Evolutionary conservation across 108 stramenopile genomes (phyloP).

Genomic region (Cylindrotheca closterium): DNA sequence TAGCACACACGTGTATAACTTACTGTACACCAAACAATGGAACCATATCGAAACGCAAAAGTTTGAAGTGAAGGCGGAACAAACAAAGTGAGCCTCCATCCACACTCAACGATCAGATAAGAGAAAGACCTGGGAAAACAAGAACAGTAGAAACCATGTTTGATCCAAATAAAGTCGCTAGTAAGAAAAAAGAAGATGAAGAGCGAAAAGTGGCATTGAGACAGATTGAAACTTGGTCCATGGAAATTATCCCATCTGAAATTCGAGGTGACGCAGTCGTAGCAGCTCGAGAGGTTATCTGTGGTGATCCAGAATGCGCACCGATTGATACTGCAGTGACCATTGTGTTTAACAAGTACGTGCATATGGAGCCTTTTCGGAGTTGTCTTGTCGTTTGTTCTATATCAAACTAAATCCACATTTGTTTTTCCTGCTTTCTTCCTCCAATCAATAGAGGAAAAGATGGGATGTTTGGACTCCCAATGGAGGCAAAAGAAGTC

Average conservation of each 20-base stretch:
- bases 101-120: too few relatives aligned
- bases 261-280: slow-evolving; percentile 56
- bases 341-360: slow-evolving; percentile 65
- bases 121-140: too few relatives aligned
- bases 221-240: slow-evolving; percentile 63
- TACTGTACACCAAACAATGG: too few relatives aligned
- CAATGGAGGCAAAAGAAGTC: slow-evolving; percentile 75
- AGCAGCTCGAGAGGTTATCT: slow-evolving; percentile 80
- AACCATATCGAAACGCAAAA: too few relatives aligned
- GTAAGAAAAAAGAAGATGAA: slow-evolving; percentile 28
- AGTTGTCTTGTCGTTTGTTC: too few relatives aligned
- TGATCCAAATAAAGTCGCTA: slow-evolving; percentile 47
- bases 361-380: too few relatives aligned
- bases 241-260: slow-evolving; percentile 56
- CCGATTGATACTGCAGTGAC: slow-evolving; percentile 84
- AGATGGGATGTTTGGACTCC: slow-evolving; percentile 74
- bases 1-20: too few relatives aligned
- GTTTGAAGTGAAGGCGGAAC: too few relatives aligned
- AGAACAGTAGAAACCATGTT: too few relatives aligned
- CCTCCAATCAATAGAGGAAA: slow-evolving; percentile 49
- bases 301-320: slow-evolving; percentile 84
- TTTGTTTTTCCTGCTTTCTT: not conserved
- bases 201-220: slow-evolving; percentile 27
- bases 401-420: too few relatives aligned
- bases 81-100: too few relatives aligned